Evolutionary conservation across 495 filamentous ascomycete genomes (phyloP).

Genomic region (Parachaetomium inaequale): DNA sequence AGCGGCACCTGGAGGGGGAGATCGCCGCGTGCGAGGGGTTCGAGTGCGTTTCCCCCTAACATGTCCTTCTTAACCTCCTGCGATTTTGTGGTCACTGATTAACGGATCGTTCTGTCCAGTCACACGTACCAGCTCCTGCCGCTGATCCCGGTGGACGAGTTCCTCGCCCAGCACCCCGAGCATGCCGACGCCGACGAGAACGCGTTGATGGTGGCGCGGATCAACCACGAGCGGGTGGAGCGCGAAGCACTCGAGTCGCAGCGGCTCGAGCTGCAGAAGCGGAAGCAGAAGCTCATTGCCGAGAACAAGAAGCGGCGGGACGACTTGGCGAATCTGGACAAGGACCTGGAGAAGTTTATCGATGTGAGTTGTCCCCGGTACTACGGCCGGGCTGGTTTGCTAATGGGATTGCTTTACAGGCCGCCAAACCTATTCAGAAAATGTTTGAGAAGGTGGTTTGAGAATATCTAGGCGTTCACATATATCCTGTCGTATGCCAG

Average conservation of each 20-base stretch:
- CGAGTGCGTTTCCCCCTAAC: slow-evolving; percentile 68
- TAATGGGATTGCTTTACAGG: slow-evolving; percentile 44
- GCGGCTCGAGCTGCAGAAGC: slow-evolving; percentile 78
- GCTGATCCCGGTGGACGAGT: slow-evolving; percentile 77
- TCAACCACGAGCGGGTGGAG: slow-evolving; percentile 84
- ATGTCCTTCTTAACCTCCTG: not conserved
- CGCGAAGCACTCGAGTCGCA: slow-evolving; percentile 84
- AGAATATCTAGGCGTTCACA: slow-evolving; percentile 4
- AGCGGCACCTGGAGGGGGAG: slow-evolving; percentile 83
- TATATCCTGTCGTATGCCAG: not conserved
- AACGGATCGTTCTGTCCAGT: slow-evolving; percentile 40
- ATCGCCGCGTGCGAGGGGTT: slow-evolving; percentile 88
- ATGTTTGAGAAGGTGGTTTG: slow-evolving; percentile 70
- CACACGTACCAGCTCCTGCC: slow-evolving; percentile 86
- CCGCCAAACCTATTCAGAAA: slow-evolving; percentile 80
- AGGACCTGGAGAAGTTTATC: slow-evolving; percentile 87
- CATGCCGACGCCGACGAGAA: slow-evolving; percentile 65
- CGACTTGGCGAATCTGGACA: slow-evolving; percentile 81
- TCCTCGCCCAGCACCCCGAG: slow-evolving; percentile 74
- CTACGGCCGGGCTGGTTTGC: slow-evolving; percentile 11
- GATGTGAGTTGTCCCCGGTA: slow-evolving; percentile 51
- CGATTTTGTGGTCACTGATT: not conserved
- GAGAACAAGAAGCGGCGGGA: slow-evolving; percentile 96
- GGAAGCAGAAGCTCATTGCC: slow-evolving; percentile 85
- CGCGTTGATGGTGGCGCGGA: slow-evolving; percentile 83